Conservation (phyloP, 2,329 filamentous ascomycete species). For the Penicillium sp. region DNA sequence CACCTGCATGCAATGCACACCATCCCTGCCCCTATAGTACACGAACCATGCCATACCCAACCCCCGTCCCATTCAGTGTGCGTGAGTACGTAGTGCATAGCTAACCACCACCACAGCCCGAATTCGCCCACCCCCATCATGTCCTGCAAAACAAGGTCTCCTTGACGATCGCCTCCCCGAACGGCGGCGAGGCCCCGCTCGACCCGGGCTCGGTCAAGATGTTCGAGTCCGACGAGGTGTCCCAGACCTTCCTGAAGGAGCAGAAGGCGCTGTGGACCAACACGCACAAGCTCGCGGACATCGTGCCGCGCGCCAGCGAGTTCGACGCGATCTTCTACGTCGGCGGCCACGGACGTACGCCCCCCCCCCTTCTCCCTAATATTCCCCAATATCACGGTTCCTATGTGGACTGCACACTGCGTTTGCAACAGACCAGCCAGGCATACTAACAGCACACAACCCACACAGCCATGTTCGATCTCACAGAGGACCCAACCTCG, state of each 20-base stretch:
- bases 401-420: too few relatives aligned
- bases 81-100: neutral
- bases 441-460: neutral
- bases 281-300: constrained; percentile 58
- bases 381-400: too few relatives aligned
- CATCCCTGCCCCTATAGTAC: neutral
- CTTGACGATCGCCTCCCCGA: constrained; percentile 60
- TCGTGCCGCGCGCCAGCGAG: constrained; percentile 56
- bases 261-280: constrained; percentile 63
- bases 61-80: too few relatives aligned
- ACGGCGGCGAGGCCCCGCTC: constrained; percentile 60
- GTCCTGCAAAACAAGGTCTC: constrained; percentile 55
- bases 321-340: constrained; percentile 64
- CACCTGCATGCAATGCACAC: neutral
- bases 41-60: neutral
- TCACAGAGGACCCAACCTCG: constrained; percentile 42
- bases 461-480: constrained; percentile 53
- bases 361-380: neutral
- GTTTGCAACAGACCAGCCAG: too few relatives aligned
- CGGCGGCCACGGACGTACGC: constrained; percentile 57
- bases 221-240: constrained; percentile 54
- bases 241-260: constrained; percentile 54
- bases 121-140: constrained; percentile 64
- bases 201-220: constrained; percentile 57
- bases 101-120: constrained; percentile 39